Evolutionary conservation across 768 basidiomycete genomes (phyloP).

Genomic region (Gautieria morchelliformis): DNA sequence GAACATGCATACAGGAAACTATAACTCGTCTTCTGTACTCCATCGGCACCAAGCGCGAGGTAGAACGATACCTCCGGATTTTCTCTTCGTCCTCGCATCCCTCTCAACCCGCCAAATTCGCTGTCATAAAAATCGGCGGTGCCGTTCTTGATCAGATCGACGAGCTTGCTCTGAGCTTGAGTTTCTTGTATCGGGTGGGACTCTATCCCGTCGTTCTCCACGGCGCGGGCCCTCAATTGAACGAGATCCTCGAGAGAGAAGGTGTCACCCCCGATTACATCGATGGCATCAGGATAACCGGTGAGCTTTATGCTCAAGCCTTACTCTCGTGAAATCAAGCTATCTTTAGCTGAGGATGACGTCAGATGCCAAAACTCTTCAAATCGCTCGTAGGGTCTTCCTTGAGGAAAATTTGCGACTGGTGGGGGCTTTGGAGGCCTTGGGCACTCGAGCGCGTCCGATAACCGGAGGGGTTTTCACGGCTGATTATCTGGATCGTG

Average conservation of each 20-base stretch:
- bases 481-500: conserved; percentile 90
- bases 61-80: conserved; percentile 96
- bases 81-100: conserved; percentile 91
- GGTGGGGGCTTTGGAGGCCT: conserved; percentile 83
- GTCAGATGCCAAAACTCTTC: conserved; percentile 84
- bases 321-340: background rate
- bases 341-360: background rate
- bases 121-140: conserved; percentile 97
- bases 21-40: conserved; percentile 96
- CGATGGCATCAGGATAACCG: conserved; percentile 95
- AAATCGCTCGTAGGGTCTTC: conserved; percentile 92
- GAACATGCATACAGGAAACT: conserved; percentile 59
- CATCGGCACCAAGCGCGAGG: conserved; percentile 93
- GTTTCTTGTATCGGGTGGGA: conserved; percentile 93
- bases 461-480: conserved; percentile 98
- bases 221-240: conserved; percentile 92
- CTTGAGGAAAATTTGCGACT: conserved; percentile 95
- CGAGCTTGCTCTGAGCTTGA: conserved; percentile 88
- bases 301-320: conserved; percentile 36
- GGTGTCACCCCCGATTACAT: conserved; percentile 95
- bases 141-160: conserved; percentile 88
- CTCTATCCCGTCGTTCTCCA: conserved; percentile 97
- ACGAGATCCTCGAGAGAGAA: conserved; percentile 85
- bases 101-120: conserved; percentile 87
- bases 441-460: conserved; percentile 94